Evolutionary conservation across 768 basidiomycete species (phyloP).

Genomic region (Pleurotus djamor): DNA sequence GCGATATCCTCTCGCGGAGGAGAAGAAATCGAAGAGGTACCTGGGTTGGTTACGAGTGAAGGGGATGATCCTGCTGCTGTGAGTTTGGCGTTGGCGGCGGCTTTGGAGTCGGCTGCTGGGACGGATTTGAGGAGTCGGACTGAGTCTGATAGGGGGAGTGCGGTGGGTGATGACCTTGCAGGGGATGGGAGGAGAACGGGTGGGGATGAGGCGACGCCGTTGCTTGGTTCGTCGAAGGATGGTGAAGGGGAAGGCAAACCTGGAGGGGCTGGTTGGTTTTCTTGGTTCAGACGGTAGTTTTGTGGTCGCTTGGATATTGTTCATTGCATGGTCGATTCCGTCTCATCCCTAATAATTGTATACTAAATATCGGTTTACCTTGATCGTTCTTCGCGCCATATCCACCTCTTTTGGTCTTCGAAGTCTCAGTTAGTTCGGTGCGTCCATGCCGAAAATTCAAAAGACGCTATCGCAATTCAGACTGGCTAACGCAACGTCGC

Average conservation of each 20-base stretch:
- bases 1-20: not conserved
- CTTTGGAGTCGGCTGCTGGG: conserved; percentile 19
- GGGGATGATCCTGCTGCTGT: conserved; percentile 20
- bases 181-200: not conserved
- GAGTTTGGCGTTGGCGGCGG: conserved; percentile 17
- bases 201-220: conserved; percentile 17
- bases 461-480: no score
- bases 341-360: no score
- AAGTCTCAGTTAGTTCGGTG: no score
- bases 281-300: not conserved
- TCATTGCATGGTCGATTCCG: no score
- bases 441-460: no score
- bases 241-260: not conserved
- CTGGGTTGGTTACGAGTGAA: conserved; percentile 18
- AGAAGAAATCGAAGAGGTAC: conserved; percentile 12
- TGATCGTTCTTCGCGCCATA: no score
- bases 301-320: not conserved
- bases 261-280: conserved; percentile 3
- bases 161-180: no score
- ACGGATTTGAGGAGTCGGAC: conserved; percentile 16
- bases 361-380: no score
- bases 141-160: not conserved
- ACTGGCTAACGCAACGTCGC: no score
- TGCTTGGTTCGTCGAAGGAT: conserved; percentile 12
- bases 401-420: no score